A percentile compares a stretch with the other conserved stretches of the same genome.
Evolutionary conservation across 495 filamentous ascomycete species (phyloP).

Genomic region (Pseudoneurospora amorphoporcata): DNA sequence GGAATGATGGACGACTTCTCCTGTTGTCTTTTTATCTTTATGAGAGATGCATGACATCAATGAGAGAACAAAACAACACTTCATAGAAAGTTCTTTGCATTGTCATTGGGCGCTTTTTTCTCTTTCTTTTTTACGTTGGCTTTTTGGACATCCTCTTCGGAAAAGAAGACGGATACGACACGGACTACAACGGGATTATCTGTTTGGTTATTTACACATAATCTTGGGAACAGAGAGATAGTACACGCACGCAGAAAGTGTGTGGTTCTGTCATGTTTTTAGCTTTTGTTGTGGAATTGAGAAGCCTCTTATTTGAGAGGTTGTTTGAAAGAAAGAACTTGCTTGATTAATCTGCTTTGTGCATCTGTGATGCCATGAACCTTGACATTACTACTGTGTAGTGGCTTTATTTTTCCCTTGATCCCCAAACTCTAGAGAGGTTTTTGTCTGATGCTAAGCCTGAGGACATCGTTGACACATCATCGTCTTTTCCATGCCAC

Average conservation of each 20-base stretch:
- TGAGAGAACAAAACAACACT: not conserved
- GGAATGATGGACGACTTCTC: not conserved
- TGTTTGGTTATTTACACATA: not conserved
- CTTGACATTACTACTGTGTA: no score
- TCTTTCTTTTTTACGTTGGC: not conserved
- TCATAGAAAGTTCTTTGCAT: conserved; percentile 4
- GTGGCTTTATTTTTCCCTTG: no score
- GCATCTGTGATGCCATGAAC: not conserved
- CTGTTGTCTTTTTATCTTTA: not conserved
- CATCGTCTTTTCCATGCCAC: not conserved
- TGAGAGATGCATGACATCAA: not conserved
- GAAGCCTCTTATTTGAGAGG: not conserved
- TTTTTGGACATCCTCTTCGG: not conserved
- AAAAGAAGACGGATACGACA: not conserved
- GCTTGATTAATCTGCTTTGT: not conserved
- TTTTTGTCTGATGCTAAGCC: not conserved
- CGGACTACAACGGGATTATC: not conserved
- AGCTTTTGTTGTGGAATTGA: not conserved
- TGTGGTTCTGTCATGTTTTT: not conserved
- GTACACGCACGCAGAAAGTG: not conserved
- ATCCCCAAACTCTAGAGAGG: no score
- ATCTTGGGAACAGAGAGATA: not conserved
- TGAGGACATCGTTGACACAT: no score
- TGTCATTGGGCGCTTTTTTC: conserved; percentile 4
- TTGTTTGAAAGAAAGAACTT: not conserved